Evolutionary conservation across 1,284 basidiomycete genomes (phyloP).

Genomic region (Ceratobasidium theobromae): DNA sequence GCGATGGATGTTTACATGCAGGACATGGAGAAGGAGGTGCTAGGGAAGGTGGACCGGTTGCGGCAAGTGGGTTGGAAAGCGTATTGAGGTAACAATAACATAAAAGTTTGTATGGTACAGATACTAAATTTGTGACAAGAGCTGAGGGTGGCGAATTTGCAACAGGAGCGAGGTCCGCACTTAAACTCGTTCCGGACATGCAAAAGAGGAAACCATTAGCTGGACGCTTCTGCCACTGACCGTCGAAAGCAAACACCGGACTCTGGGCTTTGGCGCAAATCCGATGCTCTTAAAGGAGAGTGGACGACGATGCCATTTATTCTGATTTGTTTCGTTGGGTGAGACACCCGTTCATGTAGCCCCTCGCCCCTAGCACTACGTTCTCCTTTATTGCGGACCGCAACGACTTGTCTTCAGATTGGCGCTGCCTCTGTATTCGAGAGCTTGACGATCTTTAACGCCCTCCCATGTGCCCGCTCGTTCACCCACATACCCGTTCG

Average conservation of each 20-base stretch:
- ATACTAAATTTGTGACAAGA: constrained; percentile 13
- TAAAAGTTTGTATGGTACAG: neutral
- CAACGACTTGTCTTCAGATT: too few species aligned
- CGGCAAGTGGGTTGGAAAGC: constrained; percentile 84
- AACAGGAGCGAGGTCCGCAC: constrained; percentile 9
- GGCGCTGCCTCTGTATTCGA: constrained; percentile 1
- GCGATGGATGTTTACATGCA: constrained; percentile 79
- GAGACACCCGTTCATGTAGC: constrained; percentile 14
- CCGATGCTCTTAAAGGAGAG: neutral
- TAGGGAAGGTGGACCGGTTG: constrained; percentile 79
- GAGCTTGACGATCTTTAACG: constrained; percentile 25
- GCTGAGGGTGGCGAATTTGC: constrained; percentile 17
- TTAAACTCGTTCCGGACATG: neutral
- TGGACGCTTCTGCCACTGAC: constrained; percentile 23
- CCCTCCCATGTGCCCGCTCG: constrained; percentile 20
- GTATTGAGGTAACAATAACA: constrained; percentile 47
- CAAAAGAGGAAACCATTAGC: neutral
- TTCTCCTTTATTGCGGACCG: neutral
- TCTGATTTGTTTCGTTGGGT: neutral
- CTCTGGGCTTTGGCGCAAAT: neutral
- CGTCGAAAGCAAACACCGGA: constrained; percentile 17
- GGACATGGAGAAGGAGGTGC: constrained; percentile 77
- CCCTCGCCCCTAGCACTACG: neutral
- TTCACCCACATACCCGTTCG: constrained; percentile 7
- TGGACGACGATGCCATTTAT: neutral